Evolutionary conservation across 257 asterid species (phyloP), one percentile per base, ranked within the genome.

Genomic region (Coffea eugenioides): DNA sequence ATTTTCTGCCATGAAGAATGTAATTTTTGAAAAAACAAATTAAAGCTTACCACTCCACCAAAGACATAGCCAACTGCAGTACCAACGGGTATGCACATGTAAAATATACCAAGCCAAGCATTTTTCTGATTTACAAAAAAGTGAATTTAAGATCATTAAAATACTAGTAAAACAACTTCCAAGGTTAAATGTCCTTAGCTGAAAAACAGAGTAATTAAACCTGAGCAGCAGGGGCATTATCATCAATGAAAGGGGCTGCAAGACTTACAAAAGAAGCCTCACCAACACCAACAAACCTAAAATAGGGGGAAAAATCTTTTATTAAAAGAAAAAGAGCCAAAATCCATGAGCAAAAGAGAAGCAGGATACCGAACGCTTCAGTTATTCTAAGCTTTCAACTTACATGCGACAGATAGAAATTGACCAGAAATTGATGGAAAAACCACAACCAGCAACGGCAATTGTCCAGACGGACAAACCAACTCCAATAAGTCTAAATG

Each of bases 241-340:
- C 99, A 74, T 96, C 99, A 64, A 96, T 94, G 90, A 94, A 96
- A 56, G 98, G 99, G 89, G 99, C 96, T 23, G 98, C 98, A 80
- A 96, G 98, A 89, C 97, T 94, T 77, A 92, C 90, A 79, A 96
- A 95, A 70, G 98, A 96, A 84, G 99, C 99, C 94, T 96, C 99
- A 21, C 99, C 98, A 79, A 96, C 98, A 82, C 99, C 99, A 73
- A 96, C 99, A 68, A 96, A 89, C 99, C 98, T 95, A 85, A 59
- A 73, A 31, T 31, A 74, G 67, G 66, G 69, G 45, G 73, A 59
- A 57, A 23, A 61, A 77, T 20, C 41, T 65, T 52, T 39, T 14
- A 57, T 69, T 0, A 1, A 57, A 5, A 78, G 46, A 79, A 57
- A 83, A 78, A 83, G 71, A 16, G 57, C 10, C 20, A 69, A 27